Percentiles rank a stretch among this genome's conserved stretches.
Conservation (phyloP, 352 stramenopile genomes). For the Ophiocytium majus region DNA sequence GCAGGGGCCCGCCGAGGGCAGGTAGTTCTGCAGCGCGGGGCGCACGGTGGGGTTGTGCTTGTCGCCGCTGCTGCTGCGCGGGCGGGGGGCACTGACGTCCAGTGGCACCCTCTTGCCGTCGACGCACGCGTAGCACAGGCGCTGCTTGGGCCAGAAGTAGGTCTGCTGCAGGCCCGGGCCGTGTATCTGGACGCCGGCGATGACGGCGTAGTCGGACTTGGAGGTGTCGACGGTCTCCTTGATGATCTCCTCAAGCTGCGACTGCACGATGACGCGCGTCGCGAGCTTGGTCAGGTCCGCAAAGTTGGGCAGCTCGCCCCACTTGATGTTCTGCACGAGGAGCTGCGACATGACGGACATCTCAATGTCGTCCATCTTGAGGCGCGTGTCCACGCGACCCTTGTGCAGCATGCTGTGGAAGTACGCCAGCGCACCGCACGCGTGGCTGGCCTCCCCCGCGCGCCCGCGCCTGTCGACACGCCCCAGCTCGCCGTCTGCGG, state of each 20-base stretch:
- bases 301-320: conserved; percentile 17
- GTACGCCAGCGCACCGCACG: conserved; percentile 15
- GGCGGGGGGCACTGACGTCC: background rate
- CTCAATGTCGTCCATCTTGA: conserved; percentile 37
- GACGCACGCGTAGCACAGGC: conserved; percentile 24
- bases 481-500: conserved; percentile 2
- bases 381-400: conserved; percentile 24
- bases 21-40: background rate
- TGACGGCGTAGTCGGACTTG: conserved; percentile 31
- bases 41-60: background rate
- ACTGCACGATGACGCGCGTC: conserved; percentile 18
- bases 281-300: conserved; percentile 41
- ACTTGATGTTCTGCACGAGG: conserved; percentile 4
- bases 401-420: conserved; percentile 25
- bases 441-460: background rate
- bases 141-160: conserved; percentile 29
- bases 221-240: conserved; percentile 29
- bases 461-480: background rate
- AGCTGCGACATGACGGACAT: conserved; percentile 26
- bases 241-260: conserved; percentile 35
- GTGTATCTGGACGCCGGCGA: conserved; percentile 43
- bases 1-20: background rate
- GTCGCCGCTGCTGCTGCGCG: too few species aligned
- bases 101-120: background rate
- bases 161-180: conserved; percentile 30